Percentiles rank a stretch among this genome's conserved stretches.
These are phyloP conservation scores for Cyberlindnera petersonii DNA, from an alignment of 805 yeast genomes.

Conservation along the genomic window DNA sequence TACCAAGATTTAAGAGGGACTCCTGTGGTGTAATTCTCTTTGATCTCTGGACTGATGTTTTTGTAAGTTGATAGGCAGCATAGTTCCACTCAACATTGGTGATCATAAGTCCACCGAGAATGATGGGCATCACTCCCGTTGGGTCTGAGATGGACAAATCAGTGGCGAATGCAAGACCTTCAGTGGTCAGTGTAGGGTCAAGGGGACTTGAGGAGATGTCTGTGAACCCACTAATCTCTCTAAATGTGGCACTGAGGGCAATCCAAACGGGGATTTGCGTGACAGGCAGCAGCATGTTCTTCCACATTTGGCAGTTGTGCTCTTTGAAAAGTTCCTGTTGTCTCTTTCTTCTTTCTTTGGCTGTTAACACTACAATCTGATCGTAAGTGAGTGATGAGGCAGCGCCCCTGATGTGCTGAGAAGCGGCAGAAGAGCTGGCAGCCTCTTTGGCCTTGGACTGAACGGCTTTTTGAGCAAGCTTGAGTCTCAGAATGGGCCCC, in stretches of 20 bases:
- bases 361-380: conserved; percentile 67
- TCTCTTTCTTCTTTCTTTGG: conserved; percentile 74
- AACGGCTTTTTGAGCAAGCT: conserved; percentile 37
- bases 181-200: conserved; percentile 46
- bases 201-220: conserved; percentile 38
- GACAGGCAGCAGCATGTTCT: conserved; percentile 67
- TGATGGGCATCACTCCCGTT: conserved; percentile 59
- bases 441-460: conserved; percentile 28
- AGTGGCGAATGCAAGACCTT: conserved; percentile 58
- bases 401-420: conserved; percentile 17
- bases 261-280: conserved; percentile 89
- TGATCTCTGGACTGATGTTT: conserved; percentile 36
- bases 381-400: conserved; percentile 56
- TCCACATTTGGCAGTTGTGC: conserved; percentile 74
- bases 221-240: conserved; percentile 62
- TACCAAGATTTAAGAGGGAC: conserved; percentile 62
- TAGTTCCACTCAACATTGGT: conserved; percentile 82
- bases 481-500: conserved; percentile 65
- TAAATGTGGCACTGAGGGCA: conserved; percentile 66
- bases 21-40: conserved; percentile 56
- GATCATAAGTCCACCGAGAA: conserved; percentile 66
- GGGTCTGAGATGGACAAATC: conserved; percentile 63
- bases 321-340: conserved; percentile 68
- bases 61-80: conserved; percentile 47
- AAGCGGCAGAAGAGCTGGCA: conserved; percentile 22